phyloP scores from a whole-genome alignment of 371 early-diverging fungal species.

The Smittium mucronatum region DNA sequence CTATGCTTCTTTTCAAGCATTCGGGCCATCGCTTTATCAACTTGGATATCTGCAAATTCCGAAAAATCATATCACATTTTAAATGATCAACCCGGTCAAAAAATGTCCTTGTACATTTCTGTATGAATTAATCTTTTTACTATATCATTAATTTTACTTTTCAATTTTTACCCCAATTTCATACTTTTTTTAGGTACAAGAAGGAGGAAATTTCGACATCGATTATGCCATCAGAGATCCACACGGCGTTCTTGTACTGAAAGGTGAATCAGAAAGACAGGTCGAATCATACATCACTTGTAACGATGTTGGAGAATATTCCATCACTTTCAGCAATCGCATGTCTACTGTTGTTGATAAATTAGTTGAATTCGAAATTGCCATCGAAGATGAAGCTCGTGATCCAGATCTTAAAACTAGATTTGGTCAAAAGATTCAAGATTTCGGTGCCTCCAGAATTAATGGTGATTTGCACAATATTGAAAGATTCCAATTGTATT shows the following conservation, averaged over 20 bases:
- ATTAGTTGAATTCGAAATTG: conserved; percentile 82
- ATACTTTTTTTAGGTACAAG: conserved; percentile 38
- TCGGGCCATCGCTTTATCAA: conserved; percentile 57
- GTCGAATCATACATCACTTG: conserved; percentile 83
- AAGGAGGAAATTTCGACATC: conserved; percentile 83
- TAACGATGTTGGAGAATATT: conserved; percentile 66
- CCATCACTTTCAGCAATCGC: conserved; percentile 84
- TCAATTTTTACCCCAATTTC: neutral
- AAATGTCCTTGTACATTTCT: conserved; percentile 91
- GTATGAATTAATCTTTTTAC: conserved; percentile 40
- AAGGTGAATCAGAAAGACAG: conserved; percentile 71
- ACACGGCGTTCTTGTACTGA: conserved; percentile 40
- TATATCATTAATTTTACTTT: no score
- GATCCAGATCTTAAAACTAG: conserved; percentile 33
- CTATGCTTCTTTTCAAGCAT: conserved; percentile 15
- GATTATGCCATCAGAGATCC: conserved; percentile 73
- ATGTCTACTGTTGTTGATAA: conserved; percentile 83
- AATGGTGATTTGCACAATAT: conserved; percentile 44
- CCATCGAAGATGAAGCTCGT: conserved; percentile 64
- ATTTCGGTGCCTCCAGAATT: conserved; percentile 26
- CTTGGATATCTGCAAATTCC: conserved; percentile 76
- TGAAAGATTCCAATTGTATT: conserved; percentile 65
- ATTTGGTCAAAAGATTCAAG: conserved; percentile 37
- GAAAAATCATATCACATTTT: conserved; percentile 64
- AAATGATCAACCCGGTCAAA: conserved; percentile 56